These are phyloP conservation scores for Craterostigma plantagineum DNA, from an alignment of 257 asterid genomes.

Conservation along the genomic window DNA sequence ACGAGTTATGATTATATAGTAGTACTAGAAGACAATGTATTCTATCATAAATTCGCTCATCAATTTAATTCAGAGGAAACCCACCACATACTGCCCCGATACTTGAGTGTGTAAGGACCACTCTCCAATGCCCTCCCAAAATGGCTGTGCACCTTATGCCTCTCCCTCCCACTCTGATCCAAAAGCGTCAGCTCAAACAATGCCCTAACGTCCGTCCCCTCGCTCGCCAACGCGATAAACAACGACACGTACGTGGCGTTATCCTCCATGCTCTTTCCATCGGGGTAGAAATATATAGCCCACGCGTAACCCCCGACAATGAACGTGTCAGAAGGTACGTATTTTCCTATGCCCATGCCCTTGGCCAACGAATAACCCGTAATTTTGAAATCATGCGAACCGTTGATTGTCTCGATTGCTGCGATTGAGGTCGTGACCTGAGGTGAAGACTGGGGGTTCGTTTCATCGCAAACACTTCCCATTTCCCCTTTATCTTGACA, in stretches of 20 bases:
- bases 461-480: constrained; percentile 48
- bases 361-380: constrained; percentile 66
- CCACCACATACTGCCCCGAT: constrained; percentile 96
- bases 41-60: too few species aligned
- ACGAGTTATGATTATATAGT: too few species aligned
- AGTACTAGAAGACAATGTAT: too few species aligned
- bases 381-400: constrained; percentile 74
- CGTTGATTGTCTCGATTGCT: constrained; percentile 61
- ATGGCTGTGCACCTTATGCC: constrained; percentile 93
- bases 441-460: constrained; percentile 24
- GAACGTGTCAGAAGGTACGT: constrained; percentile 65
- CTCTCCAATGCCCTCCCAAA: constrained; percentile 89
- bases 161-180: constrained; percentile 88
- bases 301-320: constrained; percentile 83
- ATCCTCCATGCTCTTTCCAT: constrained; percentile 86
- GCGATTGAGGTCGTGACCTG: constrained; percentile 59
- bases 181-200: constrained; percentile 73
- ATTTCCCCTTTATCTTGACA: constrained; percentile 22
- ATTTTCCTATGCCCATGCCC: constrained; percentile 86
- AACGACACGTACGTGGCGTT: constrained; percentile 70
- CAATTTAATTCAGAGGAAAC: constrained; percentile 9
- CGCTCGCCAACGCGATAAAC: constrained; percentile 72
- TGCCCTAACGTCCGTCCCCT: constrained; percentile 79
- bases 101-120: constrained; percentile 82
- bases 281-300: constrained; percentile 90